phyloP scores from a whole-genome alignment of 768 basidiomycete genomes.

The Panaeolus cyanescens region DNA sequence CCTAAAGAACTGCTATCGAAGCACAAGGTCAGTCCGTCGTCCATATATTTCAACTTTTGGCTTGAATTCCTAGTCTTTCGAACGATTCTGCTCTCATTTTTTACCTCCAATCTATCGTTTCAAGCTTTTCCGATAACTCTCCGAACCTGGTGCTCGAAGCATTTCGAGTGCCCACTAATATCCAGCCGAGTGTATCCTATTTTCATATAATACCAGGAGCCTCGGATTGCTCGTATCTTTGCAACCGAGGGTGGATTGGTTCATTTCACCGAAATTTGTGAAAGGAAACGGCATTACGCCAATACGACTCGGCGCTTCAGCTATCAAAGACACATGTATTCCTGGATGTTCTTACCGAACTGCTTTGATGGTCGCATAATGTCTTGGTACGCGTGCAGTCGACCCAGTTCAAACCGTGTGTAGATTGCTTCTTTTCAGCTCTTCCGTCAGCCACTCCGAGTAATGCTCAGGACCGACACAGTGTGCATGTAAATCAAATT shows the following conservation, averaged over 20 bases:
- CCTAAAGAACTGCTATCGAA: background rate
- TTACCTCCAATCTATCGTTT: background rate
- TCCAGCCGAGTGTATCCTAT: constrained; percentile 16
- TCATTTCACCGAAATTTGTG: background rate
- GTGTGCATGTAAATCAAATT: background rate
- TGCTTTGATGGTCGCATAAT: background rate
- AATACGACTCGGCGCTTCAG: background rate
- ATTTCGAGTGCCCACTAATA: constrained; percentile 12
- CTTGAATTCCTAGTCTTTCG: background rate
- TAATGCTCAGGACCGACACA: background rate
- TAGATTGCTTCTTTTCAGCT: background rate
- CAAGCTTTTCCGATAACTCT: constrained; percentile 32
- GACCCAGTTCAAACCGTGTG: background rate
- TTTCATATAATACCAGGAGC: constrained; percentile 7
- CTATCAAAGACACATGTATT: background rate
- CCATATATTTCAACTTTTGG: background rate
- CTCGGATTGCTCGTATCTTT: background rate
- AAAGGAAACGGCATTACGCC: background rate
- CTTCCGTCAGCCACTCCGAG: background rate
- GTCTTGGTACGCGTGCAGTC: background rate
- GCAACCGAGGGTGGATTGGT: background rate
- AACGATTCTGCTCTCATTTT: background rate
- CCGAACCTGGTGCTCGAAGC: constrained; percentile 26
- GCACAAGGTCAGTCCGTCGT: background rate
- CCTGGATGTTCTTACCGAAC: background rate